Percentiles rank a stretch among this genome's conserved stretches.
These are phyloP conservation scores for Aspergillus piperis DNA, from an alignment of 2,329 filamentous ascomycete genomes.

Conservation along the genomic window DNA sequence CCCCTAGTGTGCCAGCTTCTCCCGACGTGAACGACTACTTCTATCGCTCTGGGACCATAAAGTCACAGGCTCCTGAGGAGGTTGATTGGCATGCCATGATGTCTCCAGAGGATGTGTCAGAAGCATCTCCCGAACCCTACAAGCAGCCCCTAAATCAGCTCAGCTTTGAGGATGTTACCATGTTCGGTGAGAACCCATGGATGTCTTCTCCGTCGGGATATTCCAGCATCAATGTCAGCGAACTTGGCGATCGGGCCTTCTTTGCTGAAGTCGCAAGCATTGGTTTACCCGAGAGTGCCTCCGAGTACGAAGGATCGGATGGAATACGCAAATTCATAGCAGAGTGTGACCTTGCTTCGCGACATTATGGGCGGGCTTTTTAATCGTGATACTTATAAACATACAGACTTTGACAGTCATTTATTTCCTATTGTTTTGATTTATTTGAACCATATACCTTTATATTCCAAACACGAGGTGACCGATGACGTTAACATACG, in stretches of 20 bases:
- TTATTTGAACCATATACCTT: neutral
- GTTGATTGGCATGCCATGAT: constrained; percentile 63
- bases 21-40: constrained; percentile 47
- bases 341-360: constrained; percentile 58
- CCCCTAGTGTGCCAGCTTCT: constrained; percentile 59
- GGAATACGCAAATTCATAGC: constrained; percentile 68
- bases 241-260: constrained; percentile 45
- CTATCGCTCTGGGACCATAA: constrained; percentile 42
- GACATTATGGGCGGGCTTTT: constrained; percentile 10
- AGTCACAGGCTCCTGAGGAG: constrained; percentile 38
- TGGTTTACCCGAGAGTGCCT: constrained; percentile 33
- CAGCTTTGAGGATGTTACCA: constrained; percentile 45
- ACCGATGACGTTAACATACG: neutral
- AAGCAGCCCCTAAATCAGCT: constrained; percentile 31
- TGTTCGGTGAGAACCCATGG: constrained; percentile 57
- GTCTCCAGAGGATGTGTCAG: constrained; percentile 39
- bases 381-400: constrained; percentile 5
- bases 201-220: constrained; percentile 56
- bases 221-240: constrained; percentile 59
- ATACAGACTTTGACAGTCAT: constrained; percentile 22
- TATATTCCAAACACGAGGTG: neutral
- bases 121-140: constrained; percentile 27
- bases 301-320: constrained; percentile 64
- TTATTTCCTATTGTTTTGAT: constrained; percentile 11
- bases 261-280: constrained; percentile 45